Conservation (phyloP, 495 filamentous ascomycete genomes). For the Podospora sp. region DNA sequence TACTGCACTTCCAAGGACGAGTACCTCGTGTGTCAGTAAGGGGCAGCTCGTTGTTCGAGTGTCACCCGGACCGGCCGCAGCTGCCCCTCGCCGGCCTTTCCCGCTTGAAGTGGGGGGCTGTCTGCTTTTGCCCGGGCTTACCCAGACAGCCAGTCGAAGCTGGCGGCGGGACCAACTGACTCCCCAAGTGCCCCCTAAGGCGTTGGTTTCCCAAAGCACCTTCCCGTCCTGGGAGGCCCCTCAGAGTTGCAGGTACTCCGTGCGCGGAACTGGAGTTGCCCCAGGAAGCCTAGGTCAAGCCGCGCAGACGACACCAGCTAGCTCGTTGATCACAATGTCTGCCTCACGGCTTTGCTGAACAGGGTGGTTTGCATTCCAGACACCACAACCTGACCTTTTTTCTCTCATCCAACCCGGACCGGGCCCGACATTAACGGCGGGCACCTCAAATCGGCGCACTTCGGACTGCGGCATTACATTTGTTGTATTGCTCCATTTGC, state of each 20-base stretch:
- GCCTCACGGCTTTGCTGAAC: not conserved
- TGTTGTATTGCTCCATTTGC: slow-evolving; percentile 6
- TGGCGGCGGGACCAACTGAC: not conserved
- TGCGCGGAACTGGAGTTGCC: not conserved
- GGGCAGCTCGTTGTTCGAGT: not conserved
- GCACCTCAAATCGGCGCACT: slow-evolving; percentile 5
- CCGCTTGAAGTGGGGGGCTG: not conserved
- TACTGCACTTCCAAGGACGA: not conserved
- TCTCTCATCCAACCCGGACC: not conserved
- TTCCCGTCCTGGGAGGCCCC: slow-evolving; percentile 9
- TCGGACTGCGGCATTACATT: not conserved
- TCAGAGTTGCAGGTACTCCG: slow-evolving; percentile 14
- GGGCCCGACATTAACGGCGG: slow-evolving; percentile 10
- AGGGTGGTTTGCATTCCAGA: not conserved
- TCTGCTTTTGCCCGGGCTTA: slow-evolving; percentile 2
- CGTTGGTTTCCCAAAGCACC: not conserved
- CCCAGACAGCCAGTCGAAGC: not conserved
- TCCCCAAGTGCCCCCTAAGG: not conserved
- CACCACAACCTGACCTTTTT: slow-evolving; percentile 13
- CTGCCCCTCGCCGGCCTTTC: slow-evolving; percentile 2
- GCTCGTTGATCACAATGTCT: not conserved
- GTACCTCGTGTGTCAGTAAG: not conserved
- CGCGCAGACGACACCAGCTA: slow-evolving; percentile 3
- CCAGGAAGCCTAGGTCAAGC: not conserved
- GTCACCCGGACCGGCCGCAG: not conserved